Evolutionary conservation across 2,329 filamentous ascomycete species (phyloP).

Genomic region (Fusarium coicis): DNA sequence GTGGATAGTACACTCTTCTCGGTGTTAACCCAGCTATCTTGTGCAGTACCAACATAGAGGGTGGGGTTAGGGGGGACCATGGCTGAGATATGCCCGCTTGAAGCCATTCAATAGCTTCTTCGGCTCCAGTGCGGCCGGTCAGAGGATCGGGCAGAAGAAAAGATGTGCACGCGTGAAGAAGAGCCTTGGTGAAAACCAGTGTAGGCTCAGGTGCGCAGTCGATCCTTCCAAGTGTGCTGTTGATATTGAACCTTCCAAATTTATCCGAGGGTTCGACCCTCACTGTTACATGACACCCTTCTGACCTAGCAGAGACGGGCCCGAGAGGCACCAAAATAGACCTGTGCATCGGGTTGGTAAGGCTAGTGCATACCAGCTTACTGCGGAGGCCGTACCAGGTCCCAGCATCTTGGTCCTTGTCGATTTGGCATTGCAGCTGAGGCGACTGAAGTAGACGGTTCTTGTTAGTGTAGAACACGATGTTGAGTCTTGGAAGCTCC

Average conservation of each 20-base stretch:
- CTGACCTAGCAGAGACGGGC: background rate
- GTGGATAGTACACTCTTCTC: constrained; percentile 51
- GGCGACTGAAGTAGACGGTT: constrained; percentile 56
- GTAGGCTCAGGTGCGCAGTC: constrained; percentile 66
- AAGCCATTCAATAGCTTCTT: constrained; percentile 66
- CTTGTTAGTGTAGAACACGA: constrained; percentile 63
- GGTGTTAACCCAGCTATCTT: constrained; percentile 44
- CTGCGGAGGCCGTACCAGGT: constrained; percentile 70
- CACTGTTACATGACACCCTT: constrained; percentile 35
- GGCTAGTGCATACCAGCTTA: constrained; percentile 68
- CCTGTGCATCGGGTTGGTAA: constrained; percentile 53
- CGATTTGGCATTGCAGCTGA: constrained; percentile 63
- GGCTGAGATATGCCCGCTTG: constrained; percentile 62
- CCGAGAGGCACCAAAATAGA: constrained; percentile 66
- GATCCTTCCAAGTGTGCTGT: constrained; percentile 64
- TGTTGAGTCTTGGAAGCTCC: constrained; percentile 62
- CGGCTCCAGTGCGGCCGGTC: constrained; percentile 67
- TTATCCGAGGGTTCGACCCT: constrained; percentile 47
- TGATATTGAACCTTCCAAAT: constrained; percentile 64
- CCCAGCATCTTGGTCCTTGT: constrained; percentile 67
- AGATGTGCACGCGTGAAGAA: constrained; percentile 70
- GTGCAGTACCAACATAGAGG: constrained; percentile 9
- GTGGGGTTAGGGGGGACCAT: constrained; percentile 52
- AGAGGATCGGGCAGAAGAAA: constrained; percentile 66
- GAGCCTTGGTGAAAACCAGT: constrained; percentile 65